Base-by-base conservation (phyloP, 2,329 filamentous ascomycete genomes). In the Diaporthe vexans region DNA sequence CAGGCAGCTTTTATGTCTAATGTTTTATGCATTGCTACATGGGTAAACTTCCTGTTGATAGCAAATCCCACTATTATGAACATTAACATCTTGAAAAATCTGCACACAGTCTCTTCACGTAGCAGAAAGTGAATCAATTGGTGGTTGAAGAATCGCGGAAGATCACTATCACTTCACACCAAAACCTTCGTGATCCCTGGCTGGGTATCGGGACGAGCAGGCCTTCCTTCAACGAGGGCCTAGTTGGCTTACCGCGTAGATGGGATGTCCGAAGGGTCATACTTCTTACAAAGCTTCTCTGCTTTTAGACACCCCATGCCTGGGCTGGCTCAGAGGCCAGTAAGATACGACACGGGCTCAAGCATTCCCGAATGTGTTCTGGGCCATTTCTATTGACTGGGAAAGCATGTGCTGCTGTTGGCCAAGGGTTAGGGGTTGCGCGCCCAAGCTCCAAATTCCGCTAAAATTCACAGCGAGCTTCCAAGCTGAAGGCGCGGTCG, bases 11-110 rank as follows among this genome's bases (percentile, higher is more conserved):
- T 75, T 69, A 74, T 74, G 72, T 76, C 54, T 76, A 76, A 76
- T 76, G 74, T 76, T 65, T 75, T 69, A 68, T 74, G 72, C 74
- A 76, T 76, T 46, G 61, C 68, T 76, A 74, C 69, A 61, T 57
- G 72, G 74, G 56, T 59, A 74, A 57, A 48, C 46, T 21, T 57
- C 54, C 59, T 46, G 48, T 75, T 72, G 59, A 56, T 76, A 74
- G 74, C 69, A 63, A 63, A 48, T 61, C 63, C 72, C 69, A 68
- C 71, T 70, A 51, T 65, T 24, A 72, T 43, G 46, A 61, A 29
- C 43, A 48, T 74, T 59, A 57, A 70, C 40, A 48, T 35, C n/a
- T 29, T 68, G 46, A 26, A 6, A 52, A 26, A 1, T 11, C 24
- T 11, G 15, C 61, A 35, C 29, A 35, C 29, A 46, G 5, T 35